phyloP scores from a whole-genome alignment of 1,284 basidiomycete species.

The Cystobasidiaceae sp. region DNA sequence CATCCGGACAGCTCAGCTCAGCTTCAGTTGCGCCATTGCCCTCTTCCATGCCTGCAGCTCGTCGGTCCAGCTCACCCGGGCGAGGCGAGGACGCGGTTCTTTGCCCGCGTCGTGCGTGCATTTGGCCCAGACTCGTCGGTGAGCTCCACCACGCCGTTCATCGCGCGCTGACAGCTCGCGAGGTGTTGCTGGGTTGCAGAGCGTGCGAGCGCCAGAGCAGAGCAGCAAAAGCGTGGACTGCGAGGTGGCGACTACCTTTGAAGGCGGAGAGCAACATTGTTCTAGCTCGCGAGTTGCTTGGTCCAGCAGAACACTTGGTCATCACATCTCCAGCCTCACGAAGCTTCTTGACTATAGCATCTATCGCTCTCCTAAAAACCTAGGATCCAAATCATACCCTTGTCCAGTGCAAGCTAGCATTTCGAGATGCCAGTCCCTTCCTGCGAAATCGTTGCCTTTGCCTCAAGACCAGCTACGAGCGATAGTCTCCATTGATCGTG shows the following conservation, averaged over 20 bases:
- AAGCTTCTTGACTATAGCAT: background rate
- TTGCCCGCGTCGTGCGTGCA: constrained; percentile 27
- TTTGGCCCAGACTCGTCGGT: constrained; percentile 11
- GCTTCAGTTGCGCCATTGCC: too few relatives aligned
- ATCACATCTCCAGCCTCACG: background rate
- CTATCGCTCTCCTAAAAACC: background rate
- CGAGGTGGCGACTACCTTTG: too few relatives aligned
- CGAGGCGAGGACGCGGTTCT: constrained; percentile 24
- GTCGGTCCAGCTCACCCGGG: constrained; percentile 31
- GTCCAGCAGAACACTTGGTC: background rate
- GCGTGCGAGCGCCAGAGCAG: too few relatives aligned
- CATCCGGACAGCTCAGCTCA: background rate
- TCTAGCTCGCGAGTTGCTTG: background rate
- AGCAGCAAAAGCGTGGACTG: too few relatives aligned
- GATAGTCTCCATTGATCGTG: constrained; percentile 32
- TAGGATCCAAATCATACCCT: background rate
- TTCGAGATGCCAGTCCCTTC: too few relatives aligned
- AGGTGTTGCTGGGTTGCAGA: background rate
- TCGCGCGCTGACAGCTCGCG: background rate
- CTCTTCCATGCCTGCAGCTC: too few relatives aligned
- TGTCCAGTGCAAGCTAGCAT: background rate
- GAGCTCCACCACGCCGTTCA: background rate
- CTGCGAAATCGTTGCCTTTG: background rate
- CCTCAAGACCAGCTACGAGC: constrained; percentile 12
- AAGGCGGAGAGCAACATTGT: background rate